Base-by-base conservation (phyloP, 108 stramenopile species). In the Nannochloropsis oceanica region DNA sequence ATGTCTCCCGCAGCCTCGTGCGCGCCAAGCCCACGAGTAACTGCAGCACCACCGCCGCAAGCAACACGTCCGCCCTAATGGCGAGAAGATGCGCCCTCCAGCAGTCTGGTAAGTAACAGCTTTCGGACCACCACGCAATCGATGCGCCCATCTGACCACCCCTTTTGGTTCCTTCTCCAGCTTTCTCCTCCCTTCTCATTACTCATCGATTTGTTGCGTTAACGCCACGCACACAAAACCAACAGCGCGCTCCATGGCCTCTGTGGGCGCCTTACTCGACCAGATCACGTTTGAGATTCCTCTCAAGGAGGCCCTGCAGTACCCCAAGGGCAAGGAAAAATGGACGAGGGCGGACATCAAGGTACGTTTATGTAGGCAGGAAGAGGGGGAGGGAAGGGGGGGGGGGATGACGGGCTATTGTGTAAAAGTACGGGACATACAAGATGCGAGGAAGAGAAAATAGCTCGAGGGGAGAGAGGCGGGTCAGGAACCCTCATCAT, bases 281-380 rank as follows among this genome's bases (percentile, higher is more conserved):
- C 44, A 80, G 83, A 83, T 81, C 44, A 50, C 82, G 34, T 84
- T 80, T 44, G 87, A 87, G 25, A 84, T 87, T 27, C 87, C 87
- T 26, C 82, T 87, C 44, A 87, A 87, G 81, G 87, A 87, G 87
- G 87, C 87, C 20, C 83, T 87, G 80, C 82, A 83, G 43, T 87
- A 87, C 79, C 59, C 79, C 44, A 87, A 87, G 84, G 87, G 87
- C 18, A 87, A 87, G 34, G 80, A 84, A 8, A 87, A 87, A 83
- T 87, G 87, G 87, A 87, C 87, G 18, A 20, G 87, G 44, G 83
- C 87, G 43, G 87, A 87, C 80, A 80, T 87, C 42, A 87, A 87
- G 84, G 59, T 73, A 34, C 34, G 34, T 34, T 34, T 1, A 5
- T 34, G 34, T 34, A 34, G 34, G 34, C 34, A 34, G 34, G 59